Base-by-base conservation (phyloP, 495 filamentous ascomycete species). In the Aspergillus affinis region DNA sequence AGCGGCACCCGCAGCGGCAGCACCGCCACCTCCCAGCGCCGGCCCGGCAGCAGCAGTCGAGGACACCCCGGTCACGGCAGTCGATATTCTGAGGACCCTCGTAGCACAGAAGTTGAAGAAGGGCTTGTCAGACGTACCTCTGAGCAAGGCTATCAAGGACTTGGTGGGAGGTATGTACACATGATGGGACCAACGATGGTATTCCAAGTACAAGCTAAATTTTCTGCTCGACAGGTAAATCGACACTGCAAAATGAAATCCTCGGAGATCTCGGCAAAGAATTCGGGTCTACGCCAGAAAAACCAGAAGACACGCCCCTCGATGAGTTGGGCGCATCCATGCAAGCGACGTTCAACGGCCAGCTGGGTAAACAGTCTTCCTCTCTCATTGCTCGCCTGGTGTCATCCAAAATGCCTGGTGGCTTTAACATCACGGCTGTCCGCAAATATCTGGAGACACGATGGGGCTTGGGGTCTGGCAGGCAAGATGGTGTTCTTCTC, bases 81-180 rank as follows among this genome's bases (percentile, higher is more conserved):
- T 94, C 5, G 94, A 98, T 66, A 86, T 98, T 54, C 85, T 99
- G 51, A 82, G 94, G 71, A 83, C 92, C 19, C 75, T 99, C 61
- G 89, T 99, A 61, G 94, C 94, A n/a, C 94, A 99, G 76, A 99
- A 99, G 76, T 79, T 99, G 62, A 99, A 98, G 85, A 99, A 99
- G 80, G 79, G 88, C 13, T 72, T 97, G 53, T 65, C 86, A 27
- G 94, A 99, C 63, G 88, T 99, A 59, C 95, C 95, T 45, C 75
- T 98, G 64, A 90, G 86, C 78, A 99, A 98, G 75, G 95, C 95
- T 18, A 97, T 99, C 78, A 99, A 99, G 72, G 94, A 99, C 79
- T 78, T 99, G 45, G 94, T 99, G 64, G 95, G 94, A 80, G 94
- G 94, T 93, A 80, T 79, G 90, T 82, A 46, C 15, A 26, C 6